phyloP scores from a whole-genome alignment of 2,329 filamentous ascomycete species.

The Ustulina deusta region DNA sequence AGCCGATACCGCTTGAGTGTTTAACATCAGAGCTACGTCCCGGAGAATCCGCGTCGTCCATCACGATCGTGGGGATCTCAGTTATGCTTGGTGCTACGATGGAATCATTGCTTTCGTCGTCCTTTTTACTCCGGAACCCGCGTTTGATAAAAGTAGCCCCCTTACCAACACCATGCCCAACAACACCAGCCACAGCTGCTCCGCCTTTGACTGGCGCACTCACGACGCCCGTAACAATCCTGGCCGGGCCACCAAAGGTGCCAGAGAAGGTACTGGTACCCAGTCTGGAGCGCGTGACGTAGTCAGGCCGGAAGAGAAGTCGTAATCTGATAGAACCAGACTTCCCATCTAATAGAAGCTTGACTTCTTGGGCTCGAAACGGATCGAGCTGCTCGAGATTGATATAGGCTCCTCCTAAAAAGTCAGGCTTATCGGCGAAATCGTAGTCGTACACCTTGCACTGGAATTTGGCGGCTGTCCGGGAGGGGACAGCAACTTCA shows the following conservation, averaged over 20 bases:
- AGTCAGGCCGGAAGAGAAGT: constrained; percentile 92
- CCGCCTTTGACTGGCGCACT: constrained; percentile 96
- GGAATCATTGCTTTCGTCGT: constrained; percentile 65
- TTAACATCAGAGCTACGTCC: constrained; percentile 55
- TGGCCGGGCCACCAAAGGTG: constrained; percentile 86
- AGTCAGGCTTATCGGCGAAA: constrained; percentile 94
- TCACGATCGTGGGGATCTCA: constrained; percentile 59
- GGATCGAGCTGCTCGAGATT: constrained; percentile 85
- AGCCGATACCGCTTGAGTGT: constrained; percentile 55
- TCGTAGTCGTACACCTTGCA: constrained; percentile 95
- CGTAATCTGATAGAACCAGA: constrained; percentile 85
- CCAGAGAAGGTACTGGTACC: constrained; percentile 94
- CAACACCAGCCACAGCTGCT: constrained; percentile 76
- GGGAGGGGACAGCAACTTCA: constrained; percentile 82
- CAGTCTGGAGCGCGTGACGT: constrained; percentile 86
- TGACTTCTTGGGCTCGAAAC: constrained; percentile 82
- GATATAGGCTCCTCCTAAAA: constrained; percentile 81
- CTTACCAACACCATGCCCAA: constrained; percentile 85
- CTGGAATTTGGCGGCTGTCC: constrained; percentile 85
- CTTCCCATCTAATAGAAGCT: constrained; percentile 84
- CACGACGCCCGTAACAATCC: constrained; percentile 83
- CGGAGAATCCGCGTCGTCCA: constrained; percentile 56
- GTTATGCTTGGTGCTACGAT: constrained; percentile 54
- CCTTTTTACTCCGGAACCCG: constrained; percentile 81
- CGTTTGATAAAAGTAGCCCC: constrained; percentile 92